Conservation (phyloP, 768 basidiomycete species). For the Suillus occidentalis region DNA sequence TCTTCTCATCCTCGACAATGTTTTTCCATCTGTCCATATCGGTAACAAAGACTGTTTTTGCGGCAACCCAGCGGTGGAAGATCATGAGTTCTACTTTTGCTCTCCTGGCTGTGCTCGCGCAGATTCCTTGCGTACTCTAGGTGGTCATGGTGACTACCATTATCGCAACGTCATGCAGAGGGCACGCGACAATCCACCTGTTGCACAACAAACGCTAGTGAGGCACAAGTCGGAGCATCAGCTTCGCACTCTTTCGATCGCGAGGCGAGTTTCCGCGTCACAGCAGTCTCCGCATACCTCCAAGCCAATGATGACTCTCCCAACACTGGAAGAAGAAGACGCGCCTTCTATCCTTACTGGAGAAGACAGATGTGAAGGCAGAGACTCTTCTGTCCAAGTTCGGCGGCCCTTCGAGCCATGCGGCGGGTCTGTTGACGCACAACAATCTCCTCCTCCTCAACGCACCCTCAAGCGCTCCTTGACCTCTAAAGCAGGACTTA, state of each 20-base stretch:
- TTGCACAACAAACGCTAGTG: slow-evolving; percentile 6
- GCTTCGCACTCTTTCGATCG: not conserved
- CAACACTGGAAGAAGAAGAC: slow-evolving; percentile 21
- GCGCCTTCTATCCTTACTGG: slow-evolving; percentile 11
- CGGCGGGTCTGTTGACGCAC: not conserved
- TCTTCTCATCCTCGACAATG: not conserved
- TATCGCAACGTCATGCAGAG: slow-evolving; percentile 23
- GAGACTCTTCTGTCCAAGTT: not conserved
- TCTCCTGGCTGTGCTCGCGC: slow-evolving; percentile 26
- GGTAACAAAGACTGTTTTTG: slow-evolving; percentile 22
- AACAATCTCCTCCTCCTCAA: slow-evolving; percentile 9
- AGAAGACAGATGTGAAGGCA: slow-evolving; percentile 7
- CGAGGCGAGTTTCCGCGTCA: not conserved
- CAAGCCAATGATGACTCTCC: slow-evolving; percentile 8
- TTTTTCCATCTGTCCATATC: slow-evolving; percentile 14
- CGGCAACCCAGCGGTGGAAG: slow-evolving; percentile 21
- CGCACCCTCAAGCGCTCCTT: slow-evolving; percentile 15
- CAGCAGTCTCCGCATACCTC: not conserved
- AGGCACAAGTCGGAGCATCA: slow-evolving; percentile 18
- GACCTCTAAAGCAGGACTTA: slow-evolving; percentile 8
- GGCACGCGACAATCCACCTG: slow-evolving; percentile 13
- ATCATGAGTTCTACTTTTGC: slow-evolving; percentile 31
- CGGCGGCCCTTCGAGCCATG: slow-evolving; percentile 9
- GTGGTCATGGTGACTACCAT: slow-evolving; percentile 17
- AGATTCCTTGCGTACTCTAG: slow-evolving; percentile 29